These are phyloP conservation scores for Globisporangium camurandrum DNA, from an alignment of 352 stramenopile genomes.

Conservation along the genomic window DNA sequence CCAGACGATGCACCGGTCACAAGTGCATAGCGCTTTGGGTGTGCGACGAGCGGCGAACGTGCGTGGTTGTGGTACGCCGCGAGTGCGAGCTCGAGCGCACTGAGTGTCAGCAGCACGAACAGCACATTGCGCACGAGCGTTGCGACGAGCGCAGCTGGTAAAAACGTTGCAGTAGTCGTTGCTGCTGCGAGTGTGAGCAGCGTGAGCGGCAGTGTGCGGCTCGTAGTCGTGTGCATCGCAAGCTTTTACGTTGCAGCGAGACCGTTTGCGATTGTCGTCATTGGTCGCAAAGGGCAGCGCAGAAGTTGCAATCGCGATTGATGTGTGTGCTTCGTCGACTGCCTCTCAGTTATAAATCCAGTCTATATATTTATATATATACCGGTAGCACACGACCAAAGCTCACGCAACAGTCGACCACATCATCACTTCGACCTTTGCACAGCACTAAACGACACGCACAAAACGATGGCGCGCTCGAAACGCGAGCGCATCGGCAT, in stretches of 20 bases:
- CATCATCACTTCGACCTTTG: conserved; percentile 29
- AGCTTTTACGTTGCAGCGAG: conserved; percentile 31
- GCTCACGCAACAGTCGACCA: conserved; percentile 61
- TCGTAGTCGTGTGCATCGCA: conserved; percentile 29
- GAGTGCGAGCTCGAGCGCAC: conserved; percentile 47
- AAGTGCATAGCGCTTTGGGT: conserved; percentile 51
- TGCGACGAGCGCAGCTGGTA: conserved; percentile 25
- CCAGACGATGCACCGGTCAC: conserved; percentile 74
- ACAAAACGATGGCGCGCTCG: conserved; percentile 1
- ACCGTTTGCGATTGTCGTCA: too few relatives aligned
- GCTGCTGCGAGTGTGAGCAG: conserved; percentile 33
- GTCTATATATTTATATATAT: too few relatives aligned
- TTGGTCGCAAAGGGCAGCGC: too few relatives aligned
- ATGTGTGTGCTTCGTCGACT: too few relatives aligned
- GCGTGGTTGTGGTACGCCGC: conserved; percentile 58
- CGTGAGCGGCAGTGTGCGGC: conserved; percentile 35
- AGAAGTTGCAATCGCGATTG: too few relatives aligned
- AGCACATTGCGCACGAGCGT: conserved; percentile 29
- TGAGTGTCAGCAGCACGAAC: conserved; percentile 46
- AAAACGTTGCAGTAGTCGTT: too few relatives aligned
- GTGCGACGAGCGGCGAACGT: conserved; percentile 37
- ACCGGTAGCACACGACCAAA: too few relatives aligned
- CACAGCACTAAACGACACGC: conserved; percentile 29
- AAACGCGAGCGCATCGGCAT: conserved; percentile 28
- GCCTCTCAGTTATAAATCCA: too few relatives aligned